Percentiles rank a stretch among this genome's conserved stretches.
These are phyloP conservation scores for Gaeumannomyces sp. DNA, from an alignment of 2,329 filamentous ascomycete genomes.

Conservation along the genomic window DNA sequence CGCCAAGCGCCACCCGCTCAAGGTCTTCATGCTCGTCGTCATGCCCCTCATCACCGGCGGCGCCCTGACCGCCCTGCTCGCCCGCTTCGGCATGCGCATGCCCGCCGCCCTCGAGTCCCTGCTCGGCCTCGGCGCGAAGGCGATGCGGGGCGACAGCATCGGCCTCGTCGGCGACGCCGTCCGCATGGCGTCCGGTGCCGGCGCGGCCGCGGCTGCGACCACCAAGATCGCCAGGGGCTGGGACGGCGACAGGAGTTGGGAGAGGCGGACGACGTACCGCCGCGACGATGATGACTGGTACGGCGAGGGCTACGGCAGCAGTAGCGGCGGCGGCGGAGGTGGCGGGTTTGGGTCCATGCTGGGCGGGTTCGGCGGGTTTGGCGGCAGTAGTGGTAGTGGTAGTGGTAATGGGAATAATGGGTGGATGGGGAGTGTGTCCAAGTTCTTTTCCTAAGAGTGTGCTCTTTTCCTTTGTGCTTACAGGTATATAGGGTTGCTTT, in stretches of 20 bases:
- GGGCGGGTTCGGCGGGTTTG: constrained; percentile 12
- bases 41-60: constrained; percentile 84
- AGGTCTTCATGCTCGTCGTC: constrained; percentile 80
- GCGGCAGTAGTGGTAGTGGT: constrained; percentile 11
- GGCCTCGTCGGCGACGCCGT: constrained; percentile 51
- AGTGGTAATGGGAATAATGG: constrained; percentile 23
- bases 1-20: constrained; percentile 75
- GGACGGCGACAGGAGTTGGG: constrained; percentile 30
- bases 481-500: neutral
- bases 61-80: constrained; percentile 69
- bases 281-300: constrained; percentile 21
- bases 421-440: constrained; percentile 13
- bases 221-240: constrained; percentile 28
- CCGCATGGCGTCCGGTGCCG: constrained; percentile 37
- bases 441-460: constrained; percentile 12
- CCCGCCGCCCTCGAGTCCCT: constrained; percentile 57
- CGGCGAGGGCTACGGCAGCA: constrained; percentile 17
- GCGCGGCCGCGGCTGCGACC: constrained; percentile 16
- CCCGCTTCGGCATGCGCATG: constrained; percentile 71
- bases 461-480: neutral
- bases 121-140: constrained; percentile 47
- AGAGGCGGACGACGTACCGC: constrained; percentile 29
- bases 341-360: constrained; percentile 10
- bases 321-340: no score
- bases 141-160: constrained; percentile 39